Evolutionary conservation across 2,329 filamentous ascomycete species (phyloP), one percentile per base, ranked within the genome.

Genomic region (Cyanodermella asteris): DNA sequence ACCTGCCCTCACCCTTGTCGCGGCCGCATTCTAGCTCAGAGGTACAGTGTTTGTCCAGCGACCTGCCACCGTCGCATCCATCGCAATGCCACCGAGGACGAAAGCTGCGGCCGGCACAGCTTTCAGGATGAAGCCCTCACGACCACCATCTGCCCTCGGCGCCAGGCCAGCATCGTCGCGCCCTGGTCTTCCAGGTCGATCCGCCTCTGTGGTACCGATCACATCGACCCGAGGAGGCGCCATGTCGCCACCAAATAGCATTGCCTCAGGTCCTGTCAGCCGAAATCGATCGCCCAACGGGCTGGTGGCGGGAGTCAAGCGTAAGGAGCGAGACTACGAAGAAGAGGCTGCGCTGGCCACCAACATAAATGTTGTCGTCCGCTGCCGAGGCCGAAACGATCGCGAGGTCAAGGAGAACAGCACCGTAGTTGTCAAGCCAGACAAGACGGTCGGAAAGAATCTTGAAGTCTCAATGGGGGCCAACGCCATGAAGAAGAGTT

Each of bases 321-420:
- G 82, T 41, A 91, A 91, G 48, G 77, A 87, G 38, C 66, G 77
- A 41, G 77, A 90, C 18, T 84, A 72, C 42, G 82, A 84, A 22
- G 48, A 62, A 5, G 68, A 76, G 16, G 50, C 51, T 28, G 63
- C 64, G 25, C 72, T 82, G 38, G 81, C 91, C 48, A 94, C 84
- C 6, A 97, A 93, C 45, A 97, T 97, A 50, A 87, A 90, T 45
- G 87, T 97, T 23, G 82, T 94, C 17, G 90, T 97, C 29, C 66
- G 87, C 34, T 97, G 84, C 53, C 67, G 87, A 37, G 87, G 84
- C 5, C 73, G 87, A 34, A 94, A 77, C 44, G 77, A 91, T 38
- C 72, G 84, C 36, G 87, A 97, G 52, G 71, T 93, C 26, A 65
- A 71, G 38, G 87, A 97, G 48, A 97, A 91, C 50, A 93, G 81